phyloP scores from a whole-genome alignment of 768 basidiomycete genomes.

The Crepidotus variabilis region DNA sequence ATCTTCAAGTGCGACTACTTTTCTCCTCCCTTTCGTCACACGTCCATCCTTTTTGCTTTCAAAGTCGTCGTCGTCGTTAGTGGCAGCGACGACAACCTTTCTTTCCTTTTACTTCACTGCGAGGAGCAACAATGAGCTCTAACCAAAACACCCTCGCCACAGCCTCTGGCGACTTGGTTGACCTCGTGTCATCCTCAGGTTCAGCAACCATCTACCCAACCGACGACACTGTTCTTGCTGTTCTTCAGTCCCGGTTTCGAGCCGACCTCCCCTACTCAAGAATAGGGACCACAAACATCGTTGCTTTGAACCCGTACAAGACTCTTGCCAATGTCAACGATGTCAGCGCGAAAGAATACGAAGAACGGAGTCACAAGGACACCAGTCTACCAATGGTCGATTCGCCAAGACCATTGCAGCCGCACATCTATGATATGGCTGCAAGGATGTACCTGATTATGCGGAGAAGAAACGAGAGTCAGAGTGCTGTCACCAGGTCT shows the following conservation, averaged over 20 bases:
- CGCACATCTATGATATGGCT: conserved; percentile 87
- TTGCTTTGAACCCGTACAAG: conserved; percentile 88
- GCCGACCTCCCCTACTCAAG: conserved; percentile 81
- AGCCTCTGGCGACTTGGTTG: conserved; percentile 70
- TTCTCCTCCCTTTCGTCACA: conserved; percentile 3
- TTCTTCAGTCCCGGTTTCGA: conserved; percentile 84
- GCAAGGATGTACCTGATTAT: conserved; percentile 80
- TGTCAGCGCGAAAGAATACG: conserved; percentile 77
- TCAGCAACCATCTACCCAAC: conserved; percentile 78
- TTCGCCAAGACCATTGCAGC: conserved; percentile 63
- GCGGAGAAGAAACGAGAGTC: conserved; percentile 72
- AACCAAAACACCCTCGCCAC: conserved; percentile 49
- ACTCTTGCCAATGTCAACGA: conserved; percentile 80
- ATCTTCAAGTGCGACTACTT: too few relatives aligned
- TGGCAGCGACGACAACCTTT: conserved; percentile 17
- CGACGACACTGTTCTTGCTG: conserved; percentile 77
- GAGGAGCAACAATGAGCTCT: conserved; percentile 35
- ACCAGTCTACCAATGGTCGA: conserved; percentile 58
- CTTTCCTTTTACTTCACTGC: conserved; percentile 10
- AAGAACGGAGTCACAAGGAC: conserved; percentile 78
- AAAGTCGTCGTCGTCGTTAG: conserved; percentile 13
- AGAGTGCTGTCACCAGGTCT: conserved; percentile 75
- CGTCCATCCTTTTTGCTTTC: conserved; percentile 2
- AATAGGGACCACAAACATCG: conserved; percentile 63
- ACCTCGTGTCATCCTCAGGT: conserved; percentile 71